Evolutionary conservation across 176 grass and related monocot species (phyloP), one percentile per base, ranked within the genome.

Genomic region (Olyra latifolia): DNA sequence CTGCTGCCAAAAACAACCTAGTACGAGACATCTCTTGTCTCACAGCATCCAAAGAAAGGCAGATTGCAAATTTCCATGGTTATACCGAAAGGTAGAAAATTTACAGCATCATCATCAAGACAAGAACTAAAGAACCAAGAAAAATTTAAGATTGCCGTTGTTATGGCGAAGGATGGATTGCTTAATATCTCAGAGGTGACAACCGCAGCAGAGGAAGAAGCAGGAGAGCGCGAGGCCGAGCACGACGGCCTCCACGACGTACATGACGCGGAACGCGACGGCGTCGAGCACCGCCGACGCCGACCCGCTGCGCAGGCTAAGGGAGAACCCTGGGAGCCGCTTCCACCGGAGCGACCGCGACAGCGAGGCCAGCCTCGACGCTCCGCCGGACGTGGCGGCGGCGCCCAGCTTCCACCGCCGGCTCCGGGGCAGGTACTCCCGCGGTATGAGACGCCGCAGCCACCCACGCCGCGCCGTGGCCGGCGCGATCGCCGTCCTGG

Each of bases 141-240:
- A 35, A 71, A 66, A 72, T n/a, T 2, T 22, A 65, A 39, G 48
- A 50, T 35, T 6, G 14, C 62, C 25, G 46, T 17, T 24, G 11
- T 47, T 52, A 47, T 54, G 23, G 69, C 20, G 38, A 74, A 24
- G 23, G 0, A 39, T 10, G 17, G n/a, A n/a, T n/a, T n/a, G 32
- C 32, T 3, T 1, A 11, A 7, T 13, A 11, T 4, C 15, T 55
- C 78, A 91, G 69, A 98, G 52, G 46, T 89, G 89, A 73, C 95
- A 98, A 0, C 95, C 95, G 68, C 92, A 95, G 82, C 92, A 98
- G 53, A 94, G 80, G 86, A 91, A 94, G 92, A 98, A 98, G 95
- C 90, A 92, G 11, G 83, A 92, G 69, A 98, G 82, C 12, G 88
- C 90, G 72, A 88, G 77, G 3, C 91, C 95, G 0, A 98, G 95